Evolutionary conservation across 1,139 yeast species (phyloP).

Genomic region (Suzukiozyma palmioleophila): DNA sequence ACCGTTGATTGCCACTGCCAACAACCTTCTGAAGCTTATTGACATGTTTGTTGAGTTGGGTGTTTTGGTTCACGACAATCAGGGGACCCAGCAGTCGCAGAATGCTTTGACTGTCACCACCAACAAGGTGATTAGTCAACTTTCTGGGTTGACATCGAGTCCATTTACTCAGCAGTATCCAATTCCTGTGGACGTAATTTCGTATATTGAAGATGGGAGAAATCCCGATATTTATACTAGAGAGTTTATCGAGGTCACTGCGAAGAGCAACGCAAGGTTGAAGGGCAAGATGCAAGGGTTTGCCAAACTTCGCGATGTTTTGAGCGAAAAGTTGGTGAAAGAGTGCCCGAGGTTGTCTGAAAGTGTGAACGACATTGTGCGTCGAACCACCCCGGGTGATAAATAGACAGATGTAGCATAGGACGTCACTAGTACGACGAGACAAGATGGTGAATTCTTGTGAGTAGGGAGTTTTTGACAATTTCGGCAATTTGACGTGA

Average conservation of each 20-base stretch:
- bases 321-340: constrained; percentile 63
- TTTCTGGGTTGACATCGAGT: constrained; percentile 31
- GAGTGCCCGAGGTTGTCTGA: constrained; percentile 73
- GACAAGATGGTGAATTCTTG: neutral
- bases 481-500: no score
- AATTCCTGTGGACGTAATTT: constrained; percentile 73
- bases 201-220: constrained; percentile 90
- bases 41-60: constrained; percentile 87
- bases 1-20: constrained; percentile 49
- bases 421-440: no score
- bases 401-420: neutral
- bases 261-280: constrained; percentile 80
- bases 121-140: constrained; percentile 36
- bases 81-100: constrained; percentile 62
- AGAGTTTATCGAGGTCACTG: constrained; percentile 90
- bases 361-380: constrained; percentile 32
- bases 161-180: constrained; percentile 37
- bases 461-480: no score
- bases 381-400: constrained; percentile 13
- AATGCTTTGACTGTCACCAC: constrained; percentile 40
- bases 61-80: constrained; percentile 87
- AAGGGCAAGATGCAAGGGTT: constrained; percentile 77
- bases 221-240: constrained; percentile 96
- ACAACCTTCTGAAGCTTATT: constrained; percentile 64
- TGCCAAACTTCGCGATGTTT: constrained; percentile 51